Evolutionary conservation across 768 basidiomycete species (phyloP), one percentile per base, ranked within the genome.

Genomic region (Multifurca ochricompacta): DNA sequence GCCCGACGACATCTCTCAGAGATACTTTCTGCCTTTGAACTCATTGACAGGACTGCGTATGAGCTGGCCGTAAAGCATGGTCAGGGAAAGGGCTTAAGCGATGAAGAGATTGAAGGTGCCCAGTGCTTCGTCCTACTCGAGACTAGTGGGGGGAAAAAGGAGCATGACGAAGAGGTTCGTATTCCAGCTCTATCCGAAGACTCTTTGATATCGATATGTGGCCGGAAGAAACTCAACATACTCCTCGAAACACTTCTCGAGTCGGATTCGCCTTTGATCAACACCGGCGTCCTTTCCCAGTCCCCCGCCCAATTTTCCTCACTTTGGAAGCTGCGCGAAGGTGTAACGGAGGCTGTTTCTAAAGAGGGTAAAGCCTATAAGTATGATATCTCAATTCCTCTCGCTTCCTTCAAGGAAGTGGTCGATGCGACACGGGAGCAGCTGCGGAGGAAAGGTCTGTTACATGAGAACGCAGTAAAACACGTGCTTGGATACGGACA

Each of bases 331-430:
- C 74, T 97, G 18, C 85, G 95, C 25, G 96, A 99, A 71, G 84
- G 88, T 14, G 77, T 98, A 23, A 82, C 96, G 2, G 96, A 99
- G 68, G 89, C 92, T 4, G 79, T 88, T 4, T 87, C 88, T 35
- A 97, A 97, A 66, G 84, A 91, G 67, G 96, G 96, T 39, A 92
- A 91, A 62, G 83, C 85, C 6, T 98, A 97, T 75, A 99, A 99
- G 72, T 99, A 98, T 66, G 93, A 96, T 64, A 80, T 99, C 41
- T 92, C 90, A 10, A 80, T 98, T 13, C 94, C 94, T 6, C 74
- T 93, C 4, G 77, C 80, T 18, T 78, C 81, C 58, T 97, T 98
- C 78, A 85, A 97, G 70, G 77, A 78, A 7, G 82, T 95, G 13
- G 89, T 98, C 30, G 89, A 96, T 65, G 69, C 77, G 30, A 85